Evolutionary conservation across 1,284 basidiomycete species (phyloP), one percentile per base, ranked within the genome.

Genomic region (Cerrena zonata): DNA sequence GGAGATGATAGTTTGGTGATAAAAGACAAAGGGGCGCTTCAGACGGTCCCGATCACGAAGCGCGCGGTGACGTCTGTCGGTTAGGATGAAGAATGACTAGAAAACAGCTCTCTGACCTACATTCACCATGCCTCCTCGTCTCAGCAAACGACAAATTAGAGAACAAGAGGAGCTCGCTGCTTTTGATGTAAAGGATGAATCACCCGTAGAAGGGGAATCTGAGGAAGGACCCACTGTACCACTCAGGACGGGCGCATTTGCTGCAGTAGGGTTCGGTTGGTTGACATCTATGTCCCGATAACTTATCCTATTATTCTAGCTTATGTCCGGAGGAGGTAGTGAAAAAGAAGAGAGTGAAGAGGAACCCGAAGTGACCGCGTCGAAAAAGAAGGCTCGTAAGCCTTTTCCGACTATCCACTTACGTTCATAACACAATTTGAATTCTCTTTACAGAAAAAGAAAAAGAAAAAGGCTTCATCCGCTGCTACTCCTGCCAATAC

Each of bases 141-240:
- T 85, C n/a, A 94, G 81, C 69, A 94, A 91, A 68, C 76, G 92
- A 44, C 91, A 94, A 64, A 84, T 91, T 60, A 73, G 91, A 41
- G 90, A 92, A 61, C 75, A 82, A 21, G 89, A 92, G 54, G 90
- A 94, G 61, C 78, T 91, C 1, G 69, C 77, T 41, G 74, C 77
- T 0, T 69, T 89, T 2, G 70, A 71, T 13, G 58, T 58, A 2
- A 42, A 42, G 15, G 24, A 19, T 19, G 19, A 39, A 39, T 5
- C 18, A 10, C 19, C 30, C 24, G 23, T 24, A 5, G 40, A 49
- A 56, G 63, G 30, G 3, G 48, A 58, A 40, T 58, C 57, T 55
- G 64, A 66, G 57, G 62, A 66, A 34, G 15, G 7, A 34, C 30
- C 30, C 30, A 34, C n/a, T n/a, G n/a, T n/a, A n/a, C n/a, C 49